Evolutionary conservation across 805 yeast genomes (phyloP), one percentile per base, ranked within the genome.

Genomic region (Kuraishia cidri): DNA sequence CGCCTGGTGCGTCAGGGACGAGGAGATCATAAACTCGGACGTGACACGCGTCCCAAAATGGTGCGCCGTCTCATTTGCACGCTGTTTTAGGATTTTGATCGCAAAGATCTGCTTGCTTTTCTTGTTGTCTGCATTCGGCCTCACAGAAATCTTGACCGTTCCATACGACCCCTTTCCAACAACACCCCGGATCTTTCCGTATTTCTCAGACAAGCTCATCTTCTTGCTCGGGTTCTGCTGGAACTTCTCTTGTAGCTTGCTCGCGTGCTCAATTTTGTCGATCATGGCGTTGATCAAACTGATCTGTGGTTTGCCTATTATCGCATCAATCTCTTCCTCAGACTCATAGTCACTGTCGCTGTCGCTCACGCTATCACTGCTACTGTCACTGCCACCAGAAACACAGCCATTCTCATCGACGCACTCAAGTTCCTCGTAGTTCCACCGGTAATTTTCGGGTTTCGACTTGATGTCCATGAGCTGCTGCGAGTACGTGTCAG

Each of bases 1-100:
- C 55, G 85, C 86, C 50, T 69, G 75, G 62, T 69, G 92, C 41
- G 75, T 80, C 50, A 81, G 64, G 20, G 84, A 79, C 25, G 77
- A 77, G 1, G 94, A 78, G 30, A 88, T 83, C 52, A 92, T 84
- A 62, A 90, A 88, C 51, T 92, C 97, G 6, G 94, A 80, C 10
- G 94, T 79, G 35, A 86, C 75, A 14, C 97, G 71, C 33, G 79
- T 77, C 31, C 74, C 67, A 51, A 75, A 81, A 46, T 64, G 66
- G 29, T 61, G 64, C 26, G 71, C 64, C 9, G 69, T 53, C 54
- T 83, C 94, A 27, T 66, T 63, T 31, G 71, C 63, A 33, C 78
- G 65, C 37, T 73, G 69, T 40, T 80, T 69, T 50, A 82, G 69
- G 57, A 83, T 90, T 52, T 82, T 82, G 36, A 82, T 84, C 1